These are phyloP conservation scores for Phytopythium vexans DNA, from an alignment of 352 stramenopile species.

Conservation along the genomic window DNA sequence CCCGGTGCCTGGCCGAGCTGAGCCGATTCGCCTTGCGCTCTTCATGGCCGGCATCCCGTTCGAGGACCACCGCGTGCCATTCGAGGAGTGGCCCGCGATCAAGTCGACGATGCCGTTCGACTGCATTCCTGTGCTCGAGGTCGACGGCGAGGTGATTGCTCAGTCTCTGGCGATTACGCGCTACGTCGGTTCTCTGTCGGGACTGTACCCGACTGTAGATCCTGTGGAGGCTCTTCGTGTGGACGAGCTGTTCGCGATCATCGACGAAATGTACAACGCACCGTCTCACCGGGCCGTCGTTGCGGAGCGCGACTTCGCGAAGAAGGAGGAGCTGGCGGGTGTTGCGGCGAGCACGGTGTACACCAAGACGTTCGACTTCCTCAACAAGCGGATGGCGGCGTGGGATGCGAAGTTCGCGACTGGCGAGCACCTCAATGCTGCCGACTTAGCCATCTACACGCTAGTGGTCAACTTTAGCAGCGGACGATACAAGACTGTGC, in stretches of 20 bases:
- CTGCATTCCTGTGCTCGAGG: constrained; percentile 43
- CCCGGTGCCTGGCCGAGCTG: constrained; percentile 26
- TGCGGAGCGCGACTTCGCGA: too few species aligned
- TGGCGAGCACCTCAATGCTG: constrained; percentile 35
- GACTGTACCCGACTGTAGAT: constrained; percentile 20
- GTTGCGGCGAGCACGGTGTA: too few species aligned
- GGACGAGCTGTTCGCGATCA: constrained; percentile 14
- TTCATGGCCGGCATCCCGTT: constrained; percentile 48
- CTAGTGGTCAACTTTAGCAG: constrained; percentile 36
- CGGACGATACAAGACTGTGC: constrained; percentile 3
- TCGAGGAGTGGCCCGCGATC: too few species aligned
- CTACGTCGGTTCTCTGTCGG: constrained; percentile 34
- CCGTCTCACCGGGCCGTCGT: too few species aligned
- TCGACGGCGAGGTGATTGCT: constrained; percentile 38
- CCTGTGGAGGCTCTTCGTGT: constrained; percentile 14
- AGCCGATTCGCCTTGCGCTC: constrained; percentile 44
- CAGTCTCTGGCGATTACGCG: constrained; percentile 39
- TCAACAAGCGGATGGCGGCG: constrained; percentile 43
- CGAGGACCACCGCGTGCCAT: constrained; percentile 32
- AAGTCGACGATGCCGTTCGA: constrained; percentile 37
- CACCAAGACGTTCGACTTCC: constrained; percentile 26
- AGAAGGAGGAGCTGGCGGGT: too few species aligned
- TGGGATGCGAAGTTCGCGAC: constrained; percentile 37
- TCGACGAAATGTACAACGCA: constrained; percentile 11
- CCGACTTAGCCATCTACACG: constrained; percentile 48